Conservation (phyloP, 495 filamentous ascomycete species). For the Penicillium roqueforti region DNA sequence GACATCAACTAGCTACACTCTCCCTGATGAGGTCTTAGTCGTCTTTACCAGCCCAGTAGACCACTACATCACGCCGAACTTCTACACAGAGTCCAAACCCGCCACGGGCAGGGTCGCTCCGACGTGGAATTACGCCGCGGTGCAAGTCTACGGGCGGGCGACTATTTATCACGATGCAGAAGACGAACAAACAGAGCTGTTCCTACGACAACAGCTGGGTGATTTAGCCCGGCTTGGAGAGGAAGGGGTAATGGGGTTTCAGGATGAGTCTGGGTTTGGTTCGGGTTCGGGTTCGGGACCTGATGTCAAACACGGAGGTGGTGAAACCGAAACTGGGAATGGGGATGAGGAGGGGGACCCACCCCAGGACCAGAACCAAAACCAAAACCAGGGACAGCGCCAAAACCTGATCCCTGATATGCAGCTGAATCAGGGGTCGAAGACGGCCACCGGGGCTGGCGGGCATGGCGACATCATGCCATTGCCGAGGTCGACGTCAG, state of each 20-base stretch:
- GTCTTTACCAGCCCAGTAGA: conserved; percentile 50
- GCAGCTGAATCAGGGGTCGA: not conserved
- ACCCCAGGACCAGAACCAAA: not conserved
- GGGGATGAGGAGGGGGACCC: not conserved
- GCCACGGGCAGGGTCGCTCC: conserved; percentile 54
- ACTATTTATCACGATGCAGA: conserved; percentile 43
- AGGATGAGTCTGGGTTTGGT: not conserved
- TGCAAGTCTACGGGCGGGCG: conserved; percentile 50
- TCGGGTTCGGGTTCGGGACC: not conserved
- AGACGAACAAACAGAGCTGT: conserved; percentile 31
- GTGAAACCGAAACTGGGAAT: not conserved
- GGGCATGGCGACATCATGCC: conserved; percentile 8
- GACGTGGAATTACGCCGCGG: conserved; percentile 60
- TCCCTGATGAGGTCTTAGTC: conserved; percentile 38
- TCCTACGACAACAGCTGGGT: conserved; percentile 41
- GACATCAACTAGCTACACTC: not conserved
- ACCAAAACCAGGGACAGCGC: not conserved
- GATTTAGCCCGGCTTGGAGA: conserved; percentile 47
- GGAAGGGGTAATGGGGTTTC: conserved; percentile 43
- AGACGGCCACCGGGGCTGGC: not conserved
- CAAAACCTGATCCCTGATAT: not conserved
- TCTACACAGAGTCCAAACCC: conserved; percentile 56
- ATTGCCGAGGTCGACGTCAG: not conserved
- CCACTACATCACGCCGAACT: conserved; percentile 58
- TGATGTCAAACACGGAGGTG: not conserved